Percentiles rank a stretch among this genome's conserved stretches.
Conservation (phyloP, 176 grass and related monocot species). For the Calamus simplicifolius region DNA sequence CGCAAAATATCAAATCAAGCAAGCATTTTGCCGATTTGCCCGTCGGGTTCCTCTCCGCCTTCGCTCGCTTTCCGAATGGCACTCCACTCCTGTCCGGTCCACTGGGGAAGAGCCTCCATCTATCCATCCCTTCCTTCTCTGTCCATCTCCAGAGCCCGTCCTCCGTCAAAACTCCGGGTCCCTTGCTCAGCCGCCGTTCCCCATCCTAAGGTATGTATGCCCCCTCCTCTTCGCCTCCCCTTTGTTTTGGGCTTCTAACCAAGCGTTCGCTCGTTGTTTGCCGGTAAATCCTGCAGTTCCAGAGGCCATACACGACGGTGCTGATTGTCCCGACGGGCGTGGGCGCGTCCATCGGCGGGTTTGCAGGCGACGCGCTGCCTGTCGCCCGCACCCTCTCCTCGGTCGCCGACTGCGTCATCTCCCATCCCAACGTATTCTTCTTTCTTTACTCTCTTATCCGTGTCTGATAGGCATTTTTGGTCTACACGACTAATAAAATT, state of each 20-base stretch:
- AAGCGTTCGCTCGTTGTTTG: background rate
- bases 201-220: slow-evolving; percentile 5
- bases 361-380: slow-evolving; percentile 82
- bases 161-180: background rate
- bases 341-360: slow-evolving; percentile 69
- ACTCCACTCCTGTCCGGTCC: slow-evolving; percentile 23
- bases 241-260: background rate
- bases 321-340: slow-evolving; percentile 82
- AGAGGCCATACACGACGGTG: slow-evolving; percentile 79
- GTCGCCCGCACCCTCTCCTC: slow-evolving; percentile 50
- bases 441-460: background rate
- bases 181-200: background rate
- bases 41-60: too few relatives aligned
- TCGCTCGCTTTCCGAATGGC: slow-evolving; percentile 15
- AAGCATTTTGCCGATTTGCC: too few relatives aligned
- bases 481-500: too few relatives aligned
- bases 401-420: slow-evolving; percentile 76
- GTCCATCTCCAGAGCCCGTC: background rate
- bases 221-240: background rate
- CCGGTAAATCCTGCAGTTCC: slow-evolving; percentile 15
- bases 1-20: too few relatives aligned
- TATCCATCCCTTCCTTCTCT: background rate
- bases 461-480: too few relatives aligned
- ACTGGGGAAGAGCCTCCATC: slow-evolving; percentile 3
- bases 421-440: slow-evolving; percentile 72